A percentile compares a stretch with the other conserved stretches of the same genome.
Evolutionary conservation across 129 eudicot species (phyloP).

Genomic region (Chrysanthemum seticuspe): DNA sequence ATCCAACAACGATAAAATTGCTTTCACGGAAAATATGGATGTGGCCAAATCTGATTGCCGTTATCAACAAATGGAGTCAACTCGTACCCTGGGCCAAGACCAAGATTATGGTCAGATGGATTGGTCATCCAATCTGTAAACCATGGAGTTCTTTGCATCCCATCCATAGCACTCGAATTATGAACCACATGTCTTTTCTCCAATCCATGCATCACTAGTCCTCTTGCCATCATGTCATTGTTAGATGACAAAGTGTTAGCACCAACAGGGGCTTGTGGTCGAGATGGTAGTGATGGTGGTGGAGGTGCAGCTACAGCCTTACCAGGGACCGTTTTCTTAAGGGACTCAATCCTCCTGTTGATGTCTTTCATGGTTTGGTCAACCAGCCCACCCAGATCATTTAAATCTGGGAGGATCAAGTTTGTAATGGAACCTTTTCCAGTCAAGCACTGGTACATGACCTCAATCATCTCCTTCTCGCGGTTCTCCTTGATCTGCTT

Average conservation of each 20-base stretch:
- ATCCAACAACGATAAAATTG: background rate
- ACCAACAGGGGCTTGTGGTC: conserved; percentile 3
- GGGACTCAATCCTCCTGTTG: conserved; percentile 28
- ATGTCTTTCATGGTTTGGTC: conserved; percentile 48
- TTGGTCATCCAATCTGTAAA: conserved; percentile 39
- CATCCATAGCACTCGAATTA: conserved; percentile 19
- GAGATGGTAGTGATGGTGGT: conserved; percentile 3
- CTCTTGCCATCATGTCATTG: conserved; percentile 26
- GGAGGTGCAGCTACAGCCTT: conserved; percentile 8
- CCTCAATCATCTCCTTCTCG: conserved; percentile 50
- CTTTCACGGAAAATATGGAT: conserved; percentile 28
- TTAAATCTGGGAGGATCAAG: conserved; percentile 39
- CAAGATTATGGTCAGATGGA: conserved; percentile 33
- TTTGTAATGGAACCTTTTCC: conserved; percentile 46
- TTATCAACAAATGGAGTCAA: conserved; percentile 27
- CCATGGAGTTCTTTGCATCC: conserved; percentile 32
- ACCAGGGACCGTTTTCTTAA: conserved; percentile 26
- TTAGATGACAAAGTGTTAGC: background rate
- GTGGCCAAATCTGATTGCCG: conserved; percentile 31
- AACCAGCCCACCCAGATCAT: conserved; percentile 45
- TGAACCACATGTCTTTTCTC: conserved; percentile 32
- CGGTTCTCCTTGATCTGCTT: conserved; percentile 45
- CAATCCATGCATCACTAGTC: conserved; percentile 18
- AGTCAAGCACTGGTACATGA: conserved; percentile 52
- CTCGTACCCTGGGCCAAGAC: conserved; percentile 36